A percentile compares a stretch with the other conserved stretches of the same genome.
Evolutionary conservation across 2,329 filamentous ascomycete genomes (phyloP).

Genomic region (Thelonectria discophora): DNA sequence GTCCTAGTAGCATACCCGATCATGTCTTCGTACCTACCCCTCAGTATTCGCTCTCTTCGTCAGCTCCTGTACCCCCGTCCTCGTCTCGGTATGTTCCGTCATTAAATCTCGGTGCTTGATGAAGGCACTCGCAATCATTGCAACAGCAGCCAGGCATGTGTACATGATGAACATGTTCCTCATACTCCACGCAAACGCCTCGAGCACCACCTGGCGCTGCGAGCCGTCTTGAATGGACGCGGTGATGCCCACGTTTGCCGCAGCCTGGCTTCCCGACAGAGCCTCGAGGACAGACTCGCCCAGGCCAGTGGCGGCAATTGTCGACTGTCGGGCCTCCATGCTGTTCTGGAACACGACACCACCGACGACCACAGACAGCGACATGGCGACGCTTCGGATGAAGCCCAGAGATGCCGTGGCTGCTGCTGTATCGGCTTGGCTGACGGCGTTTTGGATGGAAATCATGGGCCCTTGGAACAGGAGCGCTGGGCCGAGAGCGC

Average conservation of each 20-base stretch:
- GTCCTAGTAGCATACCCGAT: neutral
- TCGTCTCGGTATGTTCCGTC: conserved; percentile 10
- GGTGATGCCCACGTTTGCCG: conserved; percentile 9
- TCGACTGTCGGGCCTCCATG: conserved; percentile 5
- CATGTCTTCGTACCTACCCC: neutral
- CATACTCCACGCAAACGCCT: conserved; percentile 15
- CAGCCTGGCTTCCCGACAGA: conserved; percentile 8
- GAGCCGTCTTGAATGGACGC: conserved; percentile 4
- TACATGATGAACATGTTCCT: conserved; percentile 22
- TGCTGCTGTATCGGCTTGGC: conserved; percentile 65
- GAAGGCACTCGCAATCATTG: neutral
- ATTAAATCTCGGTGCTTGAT: conserved; percentile 15
- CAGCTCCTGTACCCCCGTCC: neutral
- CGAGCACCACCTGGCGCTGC: conserved; percentile 9
- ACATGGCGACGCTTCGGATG: conserved; percentile 68
- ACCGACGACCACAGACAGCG: conserved; percentile 72
- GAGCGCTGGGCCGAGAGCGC: conserved; percentile 6
- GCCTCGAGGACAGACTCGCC: conserved; percentile 4
- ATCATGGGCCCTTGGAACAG: conserved; percentile 16
- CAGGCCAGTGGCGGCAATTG: conserved; percentile 2
- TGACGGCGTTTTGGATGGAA: conserved; percentile 59
- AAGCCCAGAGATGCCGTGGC: conserved; percentile 70
- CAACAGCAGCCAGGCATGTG: conserved; percentile 9
- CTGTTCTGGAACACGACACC: conserved; percentile 75
- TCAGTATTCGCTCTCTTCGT: neutral